Evolutionary conservation across 2,329 filamentous ascomycete species (phyloP).

Genomic region (Trichoderma endophyticum): DNA sequence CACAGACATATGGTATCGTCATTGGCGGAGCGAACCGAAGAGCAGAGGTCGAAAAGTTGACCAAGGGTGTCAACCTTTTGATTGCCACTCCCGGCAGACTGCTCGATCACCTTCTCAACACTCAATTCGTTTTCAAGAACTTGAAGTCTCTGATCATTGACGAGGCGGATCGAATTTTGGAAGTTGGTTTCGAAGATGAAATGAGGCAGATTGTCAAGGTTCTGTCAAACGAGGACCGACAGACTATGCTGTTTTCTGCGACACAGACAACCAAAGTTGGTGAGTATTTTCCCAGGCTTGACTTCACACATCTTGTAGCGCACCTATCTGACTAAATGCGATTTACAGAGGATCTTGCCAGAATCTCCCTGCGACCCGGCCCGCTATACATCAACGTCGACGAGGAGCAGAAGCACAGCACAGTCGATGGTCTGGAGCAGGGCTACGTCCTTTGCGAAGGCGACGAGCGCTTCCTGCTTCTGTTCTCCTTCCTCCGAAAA

Average conservation of each 20-base stretch:
- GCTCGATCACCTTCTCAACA: conserved; percentile 92
- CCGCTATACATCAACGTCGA: conserved; percentile 98
- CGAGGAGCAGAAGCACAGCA: conserved; percentile 81
- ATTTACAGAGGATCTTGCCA: conserved; percentile 73
- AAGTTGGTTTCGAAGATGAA: conserved; percentile 98
- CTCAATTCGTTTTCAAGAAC: conserved; percentile 84
- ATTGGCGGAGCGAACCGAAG: conserved; percentile 91
- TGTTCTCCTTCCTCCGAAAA: conserved; percentile 91
- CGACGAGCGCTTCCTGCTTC: conserved; percentile 86
- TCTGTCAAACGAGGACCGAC: conserved; percentile 77
- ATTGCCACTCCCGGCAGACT: conserved; percentile 92
- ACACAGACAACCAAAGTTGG: conserved; percentile 95
- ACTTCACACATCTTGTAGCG: background rate
- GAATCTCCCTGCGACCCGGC: conserved; percentile 86
- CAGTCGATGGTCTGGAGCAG: conserved; percentile 90
- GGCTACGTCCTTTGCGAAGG: conserved; percentile 93
- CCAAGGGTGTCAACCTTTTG: conserved; percentile 89
- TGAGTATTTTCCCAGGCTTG: conserved; percentile 19
- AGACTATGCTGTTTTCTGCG: conserved; percentile 98
- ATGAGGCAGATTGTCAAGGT: conserved; percentile 97
- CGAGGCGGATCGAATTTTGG: conserved; percentile 92
- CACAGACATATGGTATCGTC: conserved; percentile 91
- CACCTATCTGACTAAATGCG: background rate
- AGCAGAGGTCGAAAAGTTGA: conserved; percentile 90
- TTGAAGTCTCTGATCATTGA: conserved; percentile 90